Conservation (phyloP, 31 red algal species). For the Porphyra umbilicalis region DNA sequence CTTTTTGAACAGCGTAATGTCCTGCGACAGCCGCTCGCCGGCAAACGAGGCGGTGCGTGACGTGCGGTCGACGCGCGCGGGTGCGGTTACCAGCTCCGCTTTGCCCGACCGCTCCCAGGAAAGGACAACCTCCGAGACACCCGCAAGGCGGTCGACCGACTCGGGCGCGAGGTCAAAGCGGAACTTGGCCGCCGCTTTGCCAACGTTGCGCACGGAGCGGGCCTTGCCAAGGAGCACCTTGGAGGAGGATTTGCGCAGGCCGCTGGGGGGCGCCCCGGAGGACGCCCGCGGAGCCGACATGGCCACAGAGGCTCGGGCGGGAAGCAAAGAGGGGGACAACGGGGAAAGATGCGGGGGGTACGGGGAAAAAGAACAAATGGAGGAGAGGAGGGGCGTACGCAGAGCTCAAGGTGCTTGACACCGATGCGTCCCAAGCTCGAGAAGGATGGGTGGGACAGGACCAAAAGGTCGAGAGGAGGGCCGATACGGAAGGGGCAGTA, state of each 20-base stretch:
- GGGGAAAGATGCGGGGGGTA: not conserved
- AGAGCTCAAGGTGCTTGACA: too few relatives aligned
- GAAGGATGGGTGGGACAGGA: too few relatives aligned
- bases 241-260: slow-evolving; percentile 15
- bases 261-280: not conserved
- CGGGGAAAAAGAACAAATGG: not conserved
- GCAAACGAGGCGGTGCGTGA: slow-evolving; percentile 25
- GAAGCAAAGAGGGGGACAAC: not conserved
- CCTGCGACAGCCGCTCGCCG: slow-evolving; percentile 26
- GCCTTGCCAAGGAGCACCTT: slow-evolving; percentile 58
- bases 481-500: too few relatives aligned
- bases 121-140: slow-evolving; percentile 33
- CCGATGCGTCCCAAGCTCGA: too few relatives aligned
- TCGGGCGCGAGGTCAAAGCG: slow-evolving; percentile 34
- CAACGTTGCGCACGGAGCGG: slow-evolving; percentile 54
- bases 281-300: not conserved
- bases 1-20: slow-evolving; percentile 59
- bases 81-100: slow-evolving; percentile 16
- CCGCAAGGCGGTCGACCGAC: slow-evolving; percentile 44
- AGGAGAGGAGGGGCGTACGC: too few relatives aligned
- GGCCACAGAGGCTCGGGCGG: too few relatives aligned
- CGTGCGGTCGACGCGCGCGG: slow-evolving; percentile 24
- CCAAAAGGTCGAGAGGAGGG: too few relatives aligned
- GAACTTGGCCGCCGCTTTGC: slow-evolving; percentile 43
- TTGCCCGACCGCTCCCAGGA: slow-evolving; percentile 52